These are phyloP conservation scores for Vicia sativa DNA, from an alignment of 306 rosid species.

Conservation along the genomic window DNA sequence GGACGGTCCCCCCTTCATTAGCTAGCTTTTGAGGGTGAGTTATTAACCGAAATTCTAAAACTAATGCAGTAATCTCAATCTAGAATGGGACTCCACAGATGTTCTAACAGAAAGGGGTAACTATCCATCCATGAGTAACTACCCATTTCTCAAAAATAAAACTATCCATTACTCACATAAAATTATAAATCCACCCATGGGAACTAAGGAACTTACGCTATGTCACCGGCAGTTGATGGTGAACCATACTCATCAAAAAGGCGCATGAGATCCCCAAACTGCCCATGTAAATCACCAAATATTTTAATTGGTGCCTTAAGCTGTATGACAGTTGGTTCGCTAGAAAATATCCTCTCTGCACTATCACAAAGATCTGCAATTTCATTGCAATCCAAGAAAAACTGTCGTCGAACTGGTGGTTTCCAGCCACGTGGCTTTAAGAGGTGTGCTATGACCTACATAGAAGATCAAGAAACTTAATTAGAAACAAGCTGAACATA, in stretches of 20 bases:
- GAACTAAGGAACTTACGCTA: constrained; percentile 73
- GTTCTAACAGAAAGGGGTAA: not conserved
- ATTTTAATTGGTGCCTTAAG: constrained; percentile 96
- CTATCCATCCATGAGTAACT: no score
- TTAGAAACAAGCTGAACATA: constrained; percentile 29
- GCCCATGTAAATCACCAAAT: constrained; percentile 99
- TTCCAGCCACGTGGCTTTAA: constrained; percentile 99
- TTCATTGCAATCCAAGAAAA: constrained; percentile 98
- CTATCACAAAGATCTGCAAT: constrained; percentile 99
- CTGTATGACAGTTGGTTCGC: constrained; percentile 92
- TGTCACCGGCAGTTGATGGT: constrained; percentile 99
- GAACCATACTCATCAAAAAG: constrained; percentile 99
- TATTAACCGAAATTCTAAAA: not conserved
- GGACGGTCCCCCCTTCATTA: not conserved
- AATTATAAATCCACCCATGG: constrained; percentile 21
- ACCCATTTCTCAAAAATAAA: no score
- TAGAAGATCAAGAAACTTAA: constrained; percentile 34
- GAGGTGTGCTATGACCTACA: constrained; percentile 87
- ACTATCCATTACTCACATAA: not conserved
- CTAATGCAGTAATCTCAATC: not conserved
- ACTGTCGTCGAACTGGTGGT: constrained; percentile 97
- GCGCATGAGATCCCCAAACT: constrained; percentile 99
- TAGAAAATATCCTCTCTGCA: constrained; percentile 94
- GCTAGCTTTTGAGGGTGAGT: not conserved
- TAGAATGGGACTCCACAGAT: not conserved